Evolutionary conservation across 768 basidiomycete species (phyloP), one percentile per base, ranked within the genome.

Genomic region (Terana coerulea): DNA sequence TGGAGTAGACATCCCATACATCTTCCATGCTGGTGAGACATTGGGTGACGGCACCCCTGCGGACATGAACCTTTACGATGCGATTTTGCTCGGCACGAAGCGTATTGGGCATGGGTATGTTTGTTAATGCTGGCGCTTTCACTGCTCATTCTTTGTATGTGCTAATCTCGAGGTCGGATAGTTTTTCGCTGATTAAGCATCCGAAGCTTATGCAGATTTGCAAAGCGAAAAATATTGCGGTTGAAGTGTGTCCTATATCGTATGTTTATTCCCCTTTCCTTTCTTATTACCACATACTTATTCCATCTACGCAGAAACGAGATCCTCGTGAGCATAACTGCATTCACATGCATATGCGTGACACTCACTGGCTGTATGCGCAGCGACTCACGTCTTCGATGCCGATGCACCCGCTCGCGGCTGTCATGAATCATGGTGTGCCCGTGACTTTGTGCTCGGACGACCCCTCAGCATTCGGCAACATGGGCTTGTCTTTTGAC

Each of bases 211-310:
- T 91, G 67, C 70, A 84, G 34, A 75, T 78, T 6, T 89, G 88
- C 65, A 72, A 77, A 39, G 77, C 87, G 56, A 73, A 71, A 47
- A 72, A 72, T 4, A 85, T 91, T 54, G 75, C 82, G 1, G 61
- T 90, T 17, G 89, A 91, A 68, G 76, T 88, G 21, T 90, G 88
- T 62, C 88, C 89, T 1, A 88, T 91, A 54, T 91, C 87, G 86
- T 88, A 67, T 51, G 84, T 75, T 11, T 28, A 3, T 35, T 17
- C 34, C 17, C 52, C n/a, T 50, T 12, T 52, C 34, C 30, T n/a
- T 31, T 42, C 24, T 12, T 52, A n/a, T 33, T 40, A 8, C 24
- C 17, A 15, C 47, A 3, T 40, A 11, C 4, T 26, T 9, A 37
- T 3, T 11, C 7, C 21, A 28, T 34, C n/a, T 28, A 12, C 37